A percentile compares a stretch with the other conserved stretches of the same genome.
These are phyloP conservation scores for Acacia melanoxylon DNA, from an alignment of 306 rosid genomes.

Conservation along the genomic window DNA sequence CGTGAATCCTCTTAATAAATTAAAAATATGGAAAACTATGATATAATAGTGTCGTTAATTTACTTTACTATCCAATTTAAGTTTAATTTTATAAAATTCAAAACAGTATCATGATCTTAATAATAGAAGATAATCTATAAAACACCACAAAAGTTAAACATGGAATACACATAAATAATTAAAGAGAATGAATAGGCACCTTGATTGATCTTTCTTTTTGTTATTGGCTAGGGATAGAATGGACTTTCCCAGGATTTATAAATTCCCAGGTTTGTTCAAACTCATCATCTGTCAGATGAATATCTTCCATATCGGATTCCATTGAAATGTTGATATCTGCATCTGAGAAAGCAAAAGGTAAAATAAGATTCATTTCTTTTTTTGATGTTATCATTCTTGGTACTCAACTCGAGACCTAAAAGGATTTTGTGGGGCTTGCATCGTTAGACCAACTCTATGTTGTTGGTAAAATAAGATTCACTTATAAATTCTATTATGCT, in stretches of 20 bases:
- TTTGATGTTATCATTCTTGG: no score
- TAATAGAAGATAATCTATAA: neutral
- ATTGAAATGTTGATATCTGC: slow-evolving; percentile 29
- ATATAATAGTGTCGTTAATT: no score
- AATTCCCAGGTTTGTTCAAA: slow-evolving; percentile 46
- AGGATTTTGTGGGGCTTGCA: no score
- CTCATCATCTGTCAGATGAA: slow-evolving; percentile 54
- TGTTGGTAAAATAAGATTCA: no score
- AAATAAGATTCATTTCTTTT: neutral
- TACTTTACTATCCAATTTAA: no score
- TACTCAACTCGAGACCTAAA: no score
- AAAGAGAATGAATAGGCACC: slow-evolving; percentile 48
- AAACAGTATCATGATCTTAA: neutral
- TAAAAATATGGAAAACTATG: no score
- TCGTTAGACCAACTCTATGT: no score
- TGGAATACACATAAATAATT: neutral
- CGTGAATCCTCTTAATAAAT: neutral
- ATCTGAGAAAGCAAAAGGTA: slow-evolving; percentile 36
- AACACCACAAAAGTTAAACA: neutral
- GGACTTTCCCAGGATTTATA: slow-evolving; percentile 49
- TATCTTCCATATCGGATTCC: slow-evolving; percentile 50
- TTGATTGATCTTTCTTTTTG: slow-evolving; percentile 63
- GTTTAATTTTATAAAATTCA: no score
- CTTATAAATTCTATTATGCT: neutral
- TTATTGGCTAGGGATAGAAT: slow-evolving; percentile 47